phyloP scores from a whole-genome alignment of 257 asterid genomes.

The Nicotiana undulata region DNA sequence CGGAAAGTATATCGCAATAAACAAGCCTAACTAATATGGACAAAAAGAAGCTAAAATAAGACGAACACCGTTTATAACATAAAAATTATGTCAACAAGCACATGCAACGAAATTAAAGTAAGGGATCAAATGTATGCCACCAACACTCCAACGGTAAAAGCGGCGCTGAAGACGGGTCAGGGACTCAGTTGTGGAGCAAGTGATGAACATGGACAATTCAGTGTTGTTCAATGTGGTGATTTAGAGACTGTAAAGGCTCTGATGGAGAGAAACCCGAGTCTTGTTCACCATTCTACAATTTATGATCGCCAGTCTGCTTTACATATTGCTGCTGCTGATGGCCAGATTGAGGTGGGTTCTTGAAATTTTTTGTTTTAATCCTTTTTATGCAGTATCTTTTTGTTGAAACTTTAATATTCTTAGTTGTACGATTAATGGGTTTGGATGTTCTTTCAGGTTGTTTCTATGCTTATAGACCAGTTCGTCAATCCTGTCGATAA shows the following conservation, averaged over 20 bases:
- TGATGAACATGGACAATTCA: constrained; percentile 62
- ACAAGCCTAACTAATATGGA: too few relatives aligned
- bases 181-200: constrained; percentile 68
- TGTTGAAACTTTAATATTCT: neutral
- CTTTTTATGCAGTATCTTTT: neutral
- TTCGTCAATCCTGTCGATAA: constrained; percentile 73
- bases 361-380: neutral
- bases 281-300: constrained; percentile 41
- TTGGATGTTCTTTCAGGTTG: constrained; percentile 43
- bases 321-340: constrained; percentile 97
- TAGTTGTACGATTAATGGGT: constrained; percentile 8
- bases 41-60: too few relatives aligned
- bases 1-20: too few relatives aligned
- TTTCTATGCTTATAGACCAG: constrained; percentile 64
- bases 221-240: constrained; percentile 74
- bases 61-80: too few relatives aligned
- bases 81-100: too few relatives aligned
- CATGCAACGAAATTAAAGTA: too few relatives aligned
- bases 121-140: too few relatives aligned
- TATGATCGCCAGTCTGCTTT: constrained; percentile 73
- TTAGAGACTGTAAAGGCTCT: constrained; percentile 45
- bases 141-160: too few relatives aligned
- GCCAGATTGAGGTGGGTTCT: constrained; percentile 85
- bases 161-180: constrained; percentile 95
- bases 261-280: constrained; percentile 34